phyloP scores from a whole-genome alignment of 2,329 filamentous ascomycete genomes.

The Gliomastix tumulicola region DNA sequence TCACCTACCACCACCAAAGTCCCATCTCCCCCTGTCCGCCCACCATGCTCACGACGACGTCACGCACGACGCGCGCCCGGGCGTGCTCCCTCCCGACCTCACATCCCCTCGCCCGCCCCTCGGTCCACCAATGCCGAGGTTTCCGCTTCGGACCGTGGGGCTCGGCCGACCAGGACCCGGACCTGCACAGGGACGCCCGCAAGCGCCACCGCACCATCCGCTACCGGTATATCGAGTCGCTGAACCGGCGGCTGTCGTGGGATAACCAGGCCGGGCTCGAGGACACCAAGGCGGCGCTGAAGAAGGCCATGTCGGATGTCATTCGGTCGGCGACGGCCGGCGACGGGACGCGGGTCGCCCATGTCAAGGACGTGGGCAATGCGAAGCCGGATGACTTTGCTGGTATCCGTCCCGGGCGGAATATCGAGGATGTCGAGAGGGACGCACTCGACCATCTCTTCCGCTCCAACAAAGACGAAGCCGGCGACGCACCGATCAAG shows the following conservation, averaged over 20 bases:
- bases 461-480: constrained; percentile 16
- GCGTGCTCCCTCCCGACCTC: constrained; percentile 14
- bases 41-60: too few species aligned
- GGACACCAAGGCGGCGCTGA: constrained; percentile 26
- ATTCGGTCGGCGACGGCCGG: constrained; percentile 26
- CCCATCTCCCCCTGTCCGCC: too few species aligned
- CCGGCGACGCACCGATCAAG: constrained; percentile 14
- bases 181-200: constrained; percentile 32
- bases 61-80: too few species aligned
- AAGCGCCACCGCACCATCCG: constrained; percentile 34
- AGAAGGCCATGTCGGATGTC: constrained; percentile 28
- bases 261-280: constrained; percentile 28
- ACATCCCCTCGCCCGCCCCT: too few species aligned
- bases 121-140: constrained; percentile 13
- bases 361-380: constrained; percentile 25
- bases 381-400: constrained; percentile 27
- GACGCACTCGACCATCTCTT: constrained; percentile 36
- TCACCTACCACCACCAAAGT: too few species aligned
- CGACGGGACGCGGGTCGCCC: constrained; percentile 12
- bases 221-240: constrained; percentile 36
- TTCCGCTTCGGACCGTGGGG: constrained; percentile 42
- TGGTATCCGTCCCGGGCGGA: constrained; percentile 28
- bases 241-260: constrained; percentile 38
- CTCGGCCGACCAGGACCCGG: constrained; percentile 30
- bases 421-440: constrained; percentile 36